These are phyloP conservation scores for Dryas integrifolia DNA, from an alignment of 331 rosid species.

Conservation along the genomic window DNA sequence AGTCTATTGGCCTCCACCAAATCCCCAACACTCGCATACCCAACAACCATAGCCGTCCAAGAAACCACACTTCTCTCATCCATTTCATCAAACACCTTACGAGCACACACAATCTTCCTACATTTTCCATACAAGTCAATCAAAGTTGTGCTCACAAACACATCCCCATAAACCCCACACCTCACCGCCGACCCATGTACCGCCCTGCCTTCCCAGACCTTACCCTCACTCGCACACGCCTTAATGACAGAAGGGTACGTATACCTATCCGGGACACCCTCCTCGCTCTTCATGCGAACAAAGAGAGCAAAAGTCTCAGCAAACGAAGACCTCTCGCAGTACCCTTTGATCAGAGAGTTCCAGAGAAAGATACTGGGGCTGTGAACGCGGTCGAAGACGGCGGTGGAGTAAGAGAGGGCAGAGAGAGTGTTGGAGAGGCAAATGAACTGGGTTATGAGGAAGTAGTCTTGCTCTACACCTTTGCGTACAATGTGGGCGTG, in stretches of 20 bases:
- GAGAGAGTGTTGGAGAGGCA: constrained; percentile 36
- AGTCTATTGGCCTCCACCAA: constrained; percentile 53
- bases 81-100: constrained; percentile 63
- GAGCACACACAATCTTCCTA: constrained; percentile 46
- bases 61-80: constrained; percentile 59
- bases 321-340: constrained; percentile 40
- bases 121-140: constrained; percentile 70
- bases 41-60: constrained; percentile 82
- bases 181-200: constrained; percentile 60
- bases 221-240: constrained; percentile 42
- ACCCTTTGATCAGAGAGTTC: constrained; percentile 51
- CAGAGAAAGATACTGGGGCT: constrained; percentile 53
- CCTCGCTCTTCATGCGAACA: constrained; percentile 55
- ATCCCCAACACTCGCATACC: constrained; percentile 51
- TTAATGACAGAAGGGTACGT: constrained; percentile 70
- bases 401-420: constrained; percentile 38
- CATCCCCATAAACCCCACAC: constrained; percentile 54
- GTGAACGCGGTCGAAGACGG: constrained; percentile 49
- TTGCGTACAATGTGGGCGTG: constrained; percentile 56
- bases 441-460: constrained; percentile 47
- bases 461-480: constrained; percentile 74
- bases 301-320: constrained; percentile 35
- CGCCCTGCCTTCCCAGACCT: constrained; percentile 40
- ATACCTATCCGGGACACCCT: constrained; percentile 42
- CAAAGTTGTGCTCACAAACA: constrained; percentile 64